Base-by-base conservation (phyloP, 2,329 filamentous ascomycete species). In the Corynespora cassiicola region DNA sequence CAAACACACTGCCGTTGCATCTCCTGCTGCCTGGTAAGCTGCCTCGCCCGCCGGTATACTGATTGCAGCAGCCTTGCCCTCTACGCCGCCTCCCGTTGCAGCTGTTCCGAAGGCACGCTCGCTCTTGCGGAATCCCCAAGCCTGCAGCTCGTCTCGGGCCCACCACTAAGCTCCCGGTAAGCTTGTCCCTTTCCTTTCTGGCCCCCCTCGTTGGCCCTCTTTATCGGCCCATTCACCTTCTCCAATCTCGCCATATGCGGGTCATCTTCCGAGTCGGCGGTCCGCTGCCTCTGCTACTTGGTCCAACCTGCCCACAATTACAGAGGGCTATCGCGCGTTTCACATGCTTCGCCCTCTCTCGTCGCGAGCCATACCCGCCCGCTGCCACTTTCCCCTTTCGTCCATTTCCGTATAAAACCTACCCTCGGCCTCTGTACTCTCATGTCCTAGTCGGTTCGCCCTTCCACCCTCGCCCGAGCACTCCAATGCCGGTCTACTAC, bases 401-500 rank as follows among this genome's bases (percentile, higher is more conserved):
- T 63, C 59, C 63, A 50, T 39, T 47, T 39, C 42, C 34, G 51
- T 63, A 66, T 64, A 68, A 66, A 55, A 63, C 17, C 28, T 47
- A 40, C 31, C 31, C 24, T 33, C 29, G 25, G 19, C n/a, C n/a
- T n/a, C n/a, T n/a, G n/a, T n/a, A n/a, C n/a, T 39, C 52, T 44
- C 52, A 39, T 47, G 31, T 50, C 41, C 37, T 26, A 15, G 18
- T 30, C 31, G 38, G 26, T 33, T 31, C 39, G 53, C 45, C 45
- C 47, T 45, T 19, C 47, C 54, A 39, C 36, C 37, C 42, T 52
- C 33, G 47, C 50, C 40, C 35, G 47, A 47, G 37, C 37, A 45
- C 47, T 73, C 71, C 78, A 76, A 95, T 95, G 88, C 87, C 87
- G 76, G 71, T 79, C 59, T 92, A 89, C 70, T 95, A 77, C 71